Evolutionary conservation across 495 filamentous ascomycete genomes (phyloP).

Genomic region (Penicillium desertorum): DNA sequence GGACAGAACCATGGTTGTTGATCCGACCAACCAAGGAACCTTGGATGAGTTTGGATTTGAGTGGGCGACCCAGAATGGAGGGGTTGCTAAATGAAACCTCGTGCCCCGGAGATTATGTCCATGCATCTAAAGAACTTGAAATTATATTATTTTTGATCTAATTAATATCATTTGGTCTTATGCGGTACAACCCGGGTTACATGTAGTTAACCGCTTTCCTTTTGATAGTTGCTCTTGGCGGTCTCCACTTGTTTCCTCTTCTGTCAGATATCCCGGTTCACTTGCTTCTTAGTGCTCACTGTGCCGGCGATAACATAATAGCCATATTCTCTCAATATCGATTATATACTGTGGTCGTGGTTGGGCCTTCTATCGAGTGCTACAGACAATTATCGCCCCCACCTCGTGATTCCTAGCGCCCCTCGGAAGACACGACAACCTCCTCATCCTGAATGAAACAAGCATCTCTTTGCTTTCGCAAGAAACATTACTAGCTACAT

Average conservation of each 20-base stretch:
- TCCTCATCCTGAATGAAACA: not conserved
- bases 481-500: not conserved
- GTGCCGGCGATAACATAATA: not conserved
- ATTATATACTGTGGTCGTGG: not conserved
- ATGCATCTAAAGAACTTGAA: not conserved
- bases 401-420: not conserved
- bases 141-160: not conserved
- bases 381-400: not conserved
- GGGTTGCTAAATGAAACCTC: not conserved
- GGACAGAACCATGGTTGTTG: conserved; percentile 15
- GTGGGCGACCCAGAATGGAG: not conserved
- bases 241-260: not conserved
- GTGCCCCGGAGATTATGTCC: not conserved
- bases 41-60: too few relatives aligned
- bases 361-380: not conserved
- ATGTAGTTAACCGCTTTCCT: not conserved
- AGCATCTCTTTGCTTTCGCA: not conserved
- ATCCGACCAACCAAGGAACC: conserved; percentile 8
- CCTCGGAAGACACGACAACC: not conserved
- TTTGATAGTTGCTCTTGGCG: not conserved
- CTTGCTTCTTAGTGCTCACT: not conserved
- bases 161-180: not conserved
- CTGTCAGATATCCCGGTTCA: not conserved
- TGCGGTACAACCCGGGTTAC: not conserved
- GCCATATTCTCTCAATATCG: not conserved